A percentile compares a stretch with the other conserved stretches of the same genome.
These are phyloP conservation scores for Escallonia herrerae DNA, from an alignment of 129 eudicot genomes.

Conservation along the genomic window DNA sequence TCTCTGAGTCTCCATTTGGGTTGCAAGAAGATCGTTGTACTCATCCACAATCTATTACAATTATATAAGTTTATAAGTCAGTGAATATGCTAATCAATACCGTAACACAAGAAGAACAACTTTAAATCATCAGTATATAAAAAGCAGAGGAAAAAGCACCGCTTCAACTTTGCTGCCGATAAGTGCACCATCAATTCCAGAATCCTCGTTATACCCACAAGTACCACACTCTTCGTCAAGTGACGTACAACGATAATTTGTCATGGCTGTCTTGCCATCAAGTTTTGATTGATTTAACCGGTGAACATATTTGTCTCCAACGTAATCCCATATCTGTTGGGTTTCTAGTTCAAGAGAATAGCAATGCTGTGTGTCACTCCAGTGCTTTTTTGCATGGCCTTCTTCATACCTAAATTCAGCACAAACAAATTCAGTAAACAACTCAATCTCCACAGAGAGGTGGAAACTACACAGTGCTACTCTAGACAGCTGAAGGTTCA, in stretches of 20 bases:
- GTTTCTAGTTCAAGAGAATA: conserved; percentile 83
- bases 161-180: conserved; percentile 81
- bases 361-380: conserved; percentile 64
- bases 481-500: background rate
- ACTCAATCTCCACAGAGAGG: background rate
- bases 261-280: conserved; percentile 53
- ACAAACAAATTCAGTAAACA: background rate
- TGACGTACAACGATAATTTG: conserved; percentile 36
- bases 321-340: conserved; percentile 96
- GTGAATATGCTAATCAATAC: conserved; percentile 5
- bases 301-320: conserved; percentile 88
- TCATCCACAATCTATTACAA: conserved; percentile 59
- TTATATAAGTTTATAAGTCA: background rate
- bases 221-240: conserved; percentile 59
- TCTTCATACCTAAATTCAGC: conserved; percentile 51
- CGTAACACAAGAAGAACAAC: conserved; percentile 4
- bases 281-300: conserved; percentile 83
- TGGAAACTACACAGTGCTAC: background rate
- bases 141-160: conserved; percentile 26
- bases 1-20: conserved; percentile 82
- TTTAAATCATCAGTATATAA: background rate
- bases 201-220: conserved; percentile 55
- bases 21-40: conserved; percentile 88
- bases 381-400: conserved; percentile 78
- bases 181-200: conserved; percentile 68